phyloP scores from a whole-genome alignment of 257 asterid genomes.

The Jasminum sambac region DNA sequence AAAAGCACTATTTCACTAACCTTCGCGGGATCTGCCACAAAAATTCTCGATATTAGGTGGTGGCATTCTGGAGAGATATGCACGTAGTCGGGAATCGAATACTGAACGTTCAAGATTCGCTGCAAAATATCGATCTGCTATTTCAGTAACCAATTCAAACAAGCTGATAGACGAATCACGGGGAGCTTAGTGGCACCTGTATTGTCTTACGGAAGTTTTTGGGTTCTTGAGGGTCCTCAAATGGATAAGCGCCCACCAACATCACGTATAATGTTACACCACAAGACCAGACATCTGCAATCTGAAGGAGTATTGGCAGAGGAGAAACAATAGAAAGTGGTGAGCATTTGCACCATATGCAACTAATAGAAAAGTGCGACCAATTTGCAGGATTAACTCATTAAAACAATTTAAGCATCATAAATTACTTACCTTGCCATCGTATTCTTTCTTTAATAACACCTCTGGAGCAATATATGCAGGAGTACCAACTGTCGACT shows the following conservation, averaged over 20 bases:
- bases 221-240: conserved; percentile 97
- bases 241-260: conserved; percentile 98
- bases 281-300: conserved; percentile 99
- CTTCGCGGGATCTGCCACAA: conserved; percentile 93
- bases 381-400: conserved; percentile 3
- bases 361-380: background rate
- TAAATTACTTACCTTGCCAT: conserved; percentile 71
- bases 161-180: background rate
- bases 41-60: conserved; percentile 85
- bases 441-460: conserved; percentile 91
- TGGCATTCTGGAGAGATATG: conserved; percentile 90
- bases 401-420: background rate
- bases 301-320: conserved; percentile 40
- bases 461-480: conserved; percentile 99
- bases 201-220: conserved; percentile 91
- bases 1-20: conserved; percentile 29
- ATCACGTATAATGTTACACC: conserved; percentile 96
- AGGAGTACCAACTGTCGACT: conserved; percentile 99
- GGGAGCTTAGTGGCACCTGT: conserved; percentile 48
- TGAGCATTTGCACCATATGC: background rate
- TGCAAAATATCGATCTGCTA: conserved; percentile 32
- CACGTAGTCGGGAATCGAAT: conserved; percentile 93
- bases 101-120: conserved; percentile 91
- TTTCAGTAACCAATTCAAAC: conserved; percentile 19
- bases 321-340: background rate